phyloP scores from a whole-genome alignment of 2,329 filamentous ascomycete species.

The Didymella glomerata region DNA sequence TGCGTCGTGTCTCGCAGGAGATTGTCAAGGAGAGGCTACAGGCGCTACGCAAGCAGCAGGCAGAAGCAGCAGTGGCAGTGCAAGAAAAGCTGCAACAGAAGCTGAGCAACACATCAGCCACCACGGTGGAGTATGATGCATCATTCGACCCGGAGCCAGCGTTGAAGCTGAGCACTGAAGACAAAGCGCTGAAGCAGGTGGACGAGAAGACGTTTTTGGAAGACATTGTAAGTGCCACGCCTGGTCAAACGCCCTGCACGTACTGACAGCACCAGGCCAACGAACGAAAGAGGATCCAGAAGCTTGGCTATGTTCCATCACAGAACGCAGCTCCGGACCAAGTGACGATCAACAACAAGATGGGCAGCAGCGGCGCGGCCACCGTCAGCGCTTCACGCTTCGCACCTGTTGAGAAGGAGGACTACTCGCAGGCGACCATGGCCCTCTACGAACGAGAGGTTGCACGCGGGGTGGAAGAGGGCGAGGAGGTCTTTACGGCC shows the following conservation, averaged over 20 bases:
- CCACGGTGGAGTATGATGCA: conserved; percentile 46
- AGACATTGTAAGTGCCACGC: conserved; percentile 57
- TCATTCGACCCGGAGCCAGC: conserved; percentile 71
- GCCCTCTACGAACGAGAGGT: conserved; percentile 92
- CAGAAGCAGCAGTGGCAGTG: conserved; percentile 69
- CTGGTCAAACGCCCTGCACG: not conserved
- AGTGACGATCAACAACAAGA: conserved; percentile 35
- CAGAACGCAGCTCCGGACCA: conserved; percentile 54
- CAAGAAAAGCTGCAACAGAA: conserved; percentile 62
- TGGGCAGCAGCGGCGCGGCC: conserved; percentile 54
- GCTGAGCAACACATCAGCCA: conserved; percentile 30
- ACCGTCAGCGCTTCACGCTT: conserved; percentile 72
- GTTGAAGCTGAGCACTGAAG: conserved; percentile 69
- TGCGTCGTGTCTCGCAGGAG: conserved; percentile 78
- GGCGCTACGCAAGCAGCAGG: conserved; percentile 71
- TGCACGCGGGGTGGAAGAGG: conserved; percentile 87
- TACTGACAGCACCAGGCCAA: conserved; percentile 50
- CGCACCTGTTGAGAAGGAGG: conserved; percentile 73
- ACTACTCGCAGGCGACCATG: conserved; percentile 86
- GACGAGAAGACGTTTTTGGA: conserved; percentile 68
- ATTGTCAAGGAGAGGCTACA: conserved; percentile 76
- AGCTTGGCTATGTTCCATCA: conserved; percentile 73
- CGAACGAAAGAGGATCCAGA: conserved; percentile 68
- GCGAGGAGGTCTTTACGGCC: conserved; percentile 93
- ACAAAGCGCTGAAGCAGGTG: conserved; percentile 66